Evolutionary conservation across 139 green algal species (phyloP).

Genomic region (Tetraselmis chui): DNA sequence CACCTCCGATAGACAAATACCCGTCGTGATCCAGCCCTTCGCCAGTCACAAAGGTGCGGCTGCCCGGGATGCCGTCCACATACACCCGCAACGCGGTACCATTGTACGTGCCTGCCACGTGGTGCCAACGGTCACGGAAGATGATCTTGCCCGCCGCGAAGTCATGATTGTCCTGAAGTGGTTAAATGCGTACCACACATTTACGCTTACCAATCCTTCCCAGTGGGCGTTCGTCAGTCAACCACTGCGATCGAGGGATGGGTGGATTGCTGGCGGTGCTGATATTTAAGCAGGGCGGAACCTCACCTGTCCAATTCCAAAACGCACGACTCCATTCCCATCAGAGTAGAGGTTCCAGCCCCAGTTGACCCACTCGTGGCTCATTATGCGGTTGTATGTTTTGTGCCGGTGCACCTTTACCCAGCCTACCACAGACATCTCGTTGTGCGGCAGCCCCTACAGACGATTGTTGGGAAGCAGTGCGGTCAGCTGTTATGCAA

Average conservation of each 20-base stretch:
- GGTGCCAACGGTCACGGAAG: constrained; percentile 20
- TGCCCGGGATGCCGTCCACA: constrained; percentile 18
- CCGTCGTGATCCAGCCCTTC: constrained; percentile 16
- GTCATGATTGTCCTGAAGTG: constrained; percentile 17
- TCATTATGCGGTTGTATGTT: constrained; percentile 21
- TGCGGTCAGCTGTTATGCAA: too few relatives aligned
- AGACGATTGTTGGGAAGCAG: too few relatives aligned
- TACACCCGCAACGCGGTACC: constrained; percentile 12
- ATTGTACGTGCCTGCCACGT: constrained; percentile 20
- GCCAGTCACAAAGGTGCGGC: not conserved
- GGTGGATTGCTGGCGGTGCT: too few relatives aligned
- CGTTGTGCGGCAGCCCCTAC: constrained; percentile 7
- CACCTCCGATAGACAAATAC: constrained; percentile 20
- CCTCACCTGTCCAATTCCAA: constrained; percentile 19
- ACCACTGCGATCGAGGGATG: too few relatives aligned
- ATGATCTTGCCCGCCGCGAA: constrained; percentile 22
- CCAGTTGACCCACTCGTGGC: constrained; percentile 25
- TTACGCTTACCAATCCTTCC: too few relatives aligned
- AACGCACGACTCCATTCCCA: constrained; percentile 12
- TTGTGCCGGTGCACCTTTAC: constrained; percentile 18
- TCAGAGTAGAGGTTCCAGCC: constrained; percentile 28
- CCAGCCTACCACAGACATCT: constrained; percentile 16
- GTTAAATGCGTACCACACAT: too few relatives aligned
- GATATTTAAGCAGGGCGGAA: too few relatives aligned
- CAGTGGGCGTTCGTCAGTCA: too few relatives aligned